Percentiles rank a stretch among this genome's conserved stretches.
These are phyloP conservation scores for Talaromyces albobiverticillius DNA, from an alignment of 2,329 filamentous ascomycete species.

Conservation along the genomic window DNA sequence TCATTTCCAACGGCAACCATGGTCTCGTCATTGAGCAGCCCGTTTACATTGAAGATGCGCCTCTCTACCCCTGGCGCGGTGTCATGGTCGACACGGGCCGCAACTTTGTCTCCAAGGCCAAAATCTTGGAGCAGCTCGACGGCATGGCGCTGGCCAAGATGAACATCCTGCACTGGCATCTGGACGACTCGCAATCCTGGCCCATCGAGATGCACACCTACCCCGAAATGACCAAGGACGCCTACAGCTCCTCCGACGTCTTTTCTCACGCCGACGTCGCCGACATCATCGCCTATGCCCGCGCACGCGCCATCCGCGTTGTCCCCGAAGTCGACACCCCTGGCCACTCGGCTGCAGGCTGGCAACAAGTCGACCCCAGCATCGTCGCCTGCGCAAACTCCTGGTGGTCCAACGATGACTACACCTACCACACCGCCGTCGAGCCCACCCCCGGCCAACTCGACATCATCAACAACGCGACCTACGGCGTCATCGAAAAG, in stretches of 20 bases:
- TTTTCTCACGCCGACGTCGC: conserved; percentile 46
- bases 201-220: conserved; percentile 49
- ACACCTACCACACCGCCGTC: conserved; percentile 53
- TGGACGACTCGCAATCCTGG: conserved; percentile 57
- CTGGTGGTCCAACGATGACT: conserved; percentile 62
- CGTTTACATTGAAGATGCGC: conserved; percentile 50
- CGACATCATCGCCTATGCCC: conserved; percentile 49
- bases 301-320: conserved; percentile 56
- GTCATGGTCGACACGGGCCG: conserved; percentile 56
- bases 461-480: conserved; percentile 55
- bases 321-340: conserved; percentile 64
- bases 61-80: conserved; percentile 54
- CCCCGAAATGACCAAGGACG: conserved; percentile 53
- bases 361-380: conserved; percentile 55
- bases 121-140: conserved; percentile 55
- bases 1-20: conserved; percentile 48
- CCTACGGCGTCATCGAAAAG: conserved; percentile 53
- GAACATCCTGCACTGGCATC: conserved; percentile 58
- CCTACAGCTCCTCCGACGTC: conserved; percentile 51
- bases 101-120: conserved; percentile 52
- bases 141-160: conserved; percentile 57
- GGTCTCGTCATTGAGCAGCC: conserved; percentile 52
- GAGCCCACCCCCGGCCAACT: conserved; percentile 58
- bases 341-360: conserved; percentile 55
- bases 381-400: conserved; percentile 56